Percentiles rank a stretch among this genome's conserved stretches.
Conservation (phyloP, 2,329 filamentous ascomycete species). For the Fonsecaea monophora region DNA sequence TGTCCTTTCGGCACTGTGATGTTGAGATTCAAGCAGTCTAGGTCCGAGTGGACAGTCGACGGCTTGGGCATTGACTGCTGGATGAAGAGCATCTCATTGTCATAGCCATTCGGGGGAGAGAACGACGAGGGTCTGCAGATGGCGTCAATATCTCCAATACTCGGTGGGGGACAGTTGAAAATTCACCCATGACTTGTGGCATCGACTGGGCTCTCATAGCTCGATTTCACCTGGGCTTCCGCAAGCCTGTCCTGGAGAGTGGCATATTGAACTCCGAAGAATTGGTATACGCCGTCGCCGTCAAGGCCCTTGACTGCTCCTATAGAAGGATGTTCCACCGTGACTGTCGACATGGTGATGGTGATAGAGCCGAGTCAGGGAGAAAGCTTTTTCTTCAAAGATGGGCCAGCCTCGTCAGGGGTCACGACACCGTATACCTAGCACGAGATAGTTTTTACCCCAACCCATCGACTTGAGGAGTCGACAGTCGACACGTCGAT, state of each 20-base stretch:
- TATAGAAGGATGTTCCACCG: constrained; percentile 42
- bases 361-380: not conserved
- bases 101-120: constrained; percentile 50
- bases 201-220: constrained; percentile 41
- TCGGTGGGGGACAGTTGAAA: not conserved
- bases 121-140: constrained; percentile 48
- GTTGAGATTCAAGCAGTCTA: constrained; percentile 61
- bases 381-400: not conserved
- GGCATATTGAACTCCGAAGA: constrained; percentile 50
- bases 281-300: constrained; percentile 44
- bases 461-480: not conserved
- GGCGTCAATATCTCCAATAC: not conserved
- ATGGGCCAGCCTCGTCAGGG: not conserved
- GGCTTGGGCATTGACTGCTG: constrained; percentile 55
- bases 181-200: constrained; percentile 49
- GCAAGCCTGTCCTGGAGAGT: constrained; percentile 46
- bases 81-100: constrained; percentile 57
- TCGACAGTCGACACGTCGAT: no score
- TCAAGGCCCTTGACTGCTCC: constrained; percentile 43
- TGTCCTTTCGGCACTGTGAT: constrained; percentile 53
- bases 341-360: constrained; percentile 33
- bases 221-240: constrained; percentile 44
- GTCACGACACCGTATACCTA: not conserved
- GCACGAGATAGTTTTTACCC: constrained; percentile 2
- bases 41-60: constrained; percentile 53